Percentiles rank a stretch among this genome's conserved stretches.
Evolutionary conservation across 768 basidiomycete genomes (phyloP).

Genomic region (Tulasnella sp.): DNA sequence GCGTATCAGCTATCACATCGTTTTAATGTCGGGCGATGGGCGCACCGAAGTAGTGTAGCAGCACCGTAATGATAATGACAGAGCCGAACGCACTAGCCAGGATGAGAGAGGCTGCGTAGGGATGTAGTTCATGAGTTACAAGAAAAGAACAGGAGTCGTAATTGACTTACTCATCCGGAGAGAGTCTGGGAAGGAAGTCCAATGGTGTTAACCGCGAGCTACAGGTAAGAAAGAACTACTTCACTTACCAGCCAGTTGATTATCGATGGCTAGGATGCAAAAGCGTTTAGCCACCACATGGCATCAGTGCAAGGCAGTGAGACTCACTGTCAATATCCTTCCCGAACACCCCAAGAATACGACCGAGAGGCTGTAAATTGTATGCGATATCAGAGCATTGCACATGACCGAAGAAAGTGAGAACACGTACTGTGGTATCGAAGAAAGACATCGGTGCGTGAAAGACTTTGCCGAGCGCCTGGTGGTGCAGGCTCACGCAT

Average conservation of each 20-base stretch:
- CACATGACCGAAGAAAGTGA: neutral
- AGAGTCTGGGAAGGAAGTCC: conserved; percentile 34
- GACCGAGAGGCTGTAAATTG: conserved; percentile 42
- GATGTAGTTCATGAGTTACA: neutral
- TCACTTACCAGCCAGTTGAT: conserved; percentile 47
- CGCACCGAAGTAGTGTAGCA: conserved; percentile 55
- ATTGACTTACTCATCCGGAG: conserved; percentile 42
- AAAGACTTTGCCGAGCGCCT: conserved; percentile 46
- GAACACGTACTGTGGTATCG: conserved; percentile 46
- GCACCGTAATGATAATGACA: conserved; percentile 44
- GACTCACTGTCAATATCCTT: conserved; percentile 53
- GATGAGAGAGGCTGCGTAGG: conserved; percentile 37
- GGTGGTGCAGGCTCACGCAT: conserved; percentile 51
- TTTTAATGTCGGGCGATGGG: too few species aligned
- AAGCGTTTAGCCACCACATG: neutral
- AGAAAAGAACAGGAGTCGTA: neutral
- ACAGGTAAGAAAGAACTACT: too few species aligned
- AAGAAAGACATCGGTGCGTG: conserved; percentile 71
- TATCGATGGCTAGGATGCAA: conserved; percentile 41
- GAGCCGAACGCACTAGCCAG: conserved; percentile 42
- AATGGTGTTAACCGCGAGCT: too few species aligned
- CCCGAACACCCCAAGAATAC: conserved; percentile 51
- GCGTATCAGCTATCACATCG: too few species aligned
- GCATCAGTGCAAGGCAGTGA: neutral
- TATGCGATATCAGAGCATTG: conserved; percentile 11